Conservation (phyloP, 2,329 filamentous ascomycete species). For the Cadophora sp. region DNA sequence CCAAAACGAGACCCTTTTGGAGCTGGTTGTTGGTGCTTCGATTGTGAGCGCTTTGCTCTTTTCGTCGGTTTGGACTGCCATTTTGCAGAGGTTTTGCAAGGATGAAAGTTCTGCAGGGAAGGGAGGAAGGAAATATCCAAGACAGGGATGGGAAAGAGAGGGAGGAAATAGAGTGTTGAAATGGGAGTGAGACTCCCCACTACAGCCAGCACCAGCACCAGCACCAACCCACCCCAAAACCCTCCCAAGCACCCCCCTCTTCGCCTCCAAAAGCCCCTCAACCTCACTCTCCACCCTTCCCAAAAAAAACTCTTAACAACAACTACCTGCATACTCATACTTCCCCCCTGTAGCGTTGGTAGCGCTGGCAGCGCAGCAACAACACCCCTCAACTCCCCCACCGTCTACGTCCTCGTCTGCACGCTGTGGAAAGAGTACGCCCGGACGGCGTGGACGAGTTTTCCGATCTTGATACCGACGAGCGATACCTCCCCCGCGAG, state of each 20-base stretch:
- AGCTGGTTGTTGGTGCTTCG: no score
- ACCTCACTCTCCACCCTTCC: background rate
- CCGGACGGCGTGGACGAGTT: conserved; percentile 1
- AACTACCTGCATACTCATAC: no score
- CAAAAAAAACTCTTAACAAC: background rate
- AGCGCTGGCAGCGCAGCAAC: background rate
- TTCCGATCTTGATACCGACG: background rate
- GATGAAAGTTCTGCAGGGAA: no score
- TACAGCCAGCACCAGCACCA: background rate
- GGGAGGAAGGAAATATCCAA: no score
- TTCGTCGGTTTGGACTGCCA: no score
- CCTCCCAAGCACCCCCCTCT: background rate
- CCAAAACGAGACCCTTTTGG: no score
- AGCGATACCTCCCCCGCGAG: background rate
- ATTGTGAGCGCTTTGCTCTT: no score
- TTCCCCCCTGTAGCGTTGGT: conserved; percentile 4
- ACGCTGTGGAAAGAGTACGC: background rate
- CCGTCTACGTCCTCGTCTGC: background rate
- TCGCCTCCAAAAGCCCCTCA: background rate
- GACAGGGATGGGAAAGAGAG: no score
- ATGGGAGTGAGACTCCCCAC: background rate
- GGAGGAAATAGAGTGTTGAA: no score
- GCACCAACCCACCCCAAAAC: no score
- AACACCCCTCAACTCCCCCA: background rate
- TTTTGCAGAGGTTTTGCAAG: no score